Percentiles rank a stretch among this genome's conserved stretches.
phyloP scores from a whole-genome alignment of 805 yeast species.

The Myxozyma neglecta region DNA sequence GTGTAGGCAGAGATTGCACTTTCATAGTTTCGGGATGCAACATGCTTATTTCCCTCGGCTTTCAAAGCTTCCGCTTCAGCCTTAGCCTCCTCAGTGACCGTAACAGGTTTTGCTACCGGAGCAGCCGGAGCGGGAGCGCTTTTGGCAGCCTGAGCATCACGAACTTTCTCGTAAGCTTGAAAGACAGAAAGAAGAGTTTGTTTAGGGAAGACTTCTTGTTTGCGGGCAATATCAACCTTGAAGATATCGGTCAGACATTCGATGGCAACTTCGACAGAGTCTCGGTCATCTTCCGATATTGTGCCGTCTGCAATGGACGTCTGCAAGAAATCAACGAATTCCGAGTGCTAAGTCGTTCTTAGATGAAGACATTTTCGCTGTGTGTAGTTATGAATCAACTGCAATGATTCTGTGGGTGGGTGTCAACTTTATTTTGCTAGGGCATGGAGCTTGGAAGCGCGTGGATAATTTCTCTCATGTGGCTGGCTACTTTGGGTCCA shows the following conservation, averaged over 20 bases:
- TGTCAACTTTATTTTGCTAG: not conserved
- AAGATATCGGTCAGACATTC: slow-evolving; percentile 83
- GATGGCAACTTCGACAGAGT: slow-evolving; percentile 85
- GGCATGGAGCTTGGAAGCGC: slow-evolving; percentile 7
- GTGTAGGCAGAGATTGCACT: slow-evolving; percentile 77
- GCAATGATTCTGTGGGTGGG: not conserved
- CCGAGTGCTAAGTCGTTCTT: slow-evolving; percentile 53
- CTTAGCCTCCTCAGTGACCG: slow-evolving; percentile 48
- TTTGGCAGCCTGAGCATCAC: slow-evolving; percentile 21
- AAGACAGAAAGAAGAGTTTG: slow-evolving; percentile 51
- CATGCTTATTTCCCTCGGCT: slow-evolving; percentile 82
- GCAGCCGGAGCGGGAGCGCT: slow-evolving; percentile 33
- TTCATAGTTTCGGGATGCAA: slow-evolving; percentile 72
- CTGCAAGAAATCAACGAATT: slow-evolving; percentile 70
- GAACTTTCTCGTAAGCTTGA: slow-evolving; percentile 48
- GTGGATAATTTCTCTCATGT: slow-evolving; percentile 1
- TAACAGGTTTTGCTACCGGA: slow-evolving; percentile 35
- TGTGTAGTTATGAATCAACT: not conserved
- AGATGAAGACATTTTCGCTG: slow-evolving; percentile 11
- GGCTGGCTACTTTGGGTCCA: not conserved
- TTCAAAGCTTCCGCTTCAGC: slow-evolving; percentile 82
- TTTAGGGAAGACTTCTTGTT: slow-evolving; percentile 36
- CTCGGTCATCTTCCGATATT: slow-evolving; percentile 75
- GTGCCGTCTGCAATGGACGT: slow-evolving; percentile 58
- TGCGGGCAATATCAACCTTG: slow-evolving; percentile 54